Evolutionary conservation across 169 alveolate species (phyloP).

Genomic region (Plasmodium ovale): DNA sequence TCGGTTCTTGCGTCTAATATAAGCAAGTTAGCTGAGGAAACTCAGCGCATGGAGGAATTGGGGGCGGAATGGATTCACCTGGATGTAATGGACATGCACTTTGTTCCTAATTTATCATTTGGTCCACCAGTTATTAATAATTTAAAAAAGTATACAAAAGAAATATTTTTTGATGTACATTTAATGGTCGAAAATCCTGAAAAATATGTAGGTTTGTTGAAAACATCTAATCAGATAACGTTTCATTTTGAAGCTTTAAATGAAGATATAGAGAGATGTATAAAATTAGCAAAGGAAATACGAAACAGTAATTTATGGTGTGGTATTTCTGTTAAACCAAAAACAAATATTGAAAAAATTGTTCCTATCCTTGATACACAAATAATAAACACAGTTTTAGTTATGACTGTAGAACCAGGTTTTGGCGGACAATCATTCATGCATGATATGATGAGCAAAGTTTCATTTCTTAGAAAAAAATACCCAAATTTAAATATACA

Average conservation of each 20-base stretch:
- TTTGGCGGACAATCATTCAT: conserved; percentile 93
- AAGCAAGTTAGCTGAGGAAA: conserved; percentile 82
- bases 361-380: conserved; percentile 73
- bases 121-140: conserved; percentile 89
- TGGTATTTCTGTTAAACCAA: conserved; percentile 56
- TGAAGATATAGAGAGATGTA: conserved; percentile 49
- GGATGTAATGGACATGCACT: conserved; percentile 82
- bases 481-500: conserved; percentile 82
- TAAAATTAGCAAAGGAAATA: conserved; percentile 36
- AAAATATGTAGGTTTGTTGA: conserved; percentile 87
- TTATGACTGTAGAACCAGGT: conserved; percentile 95
- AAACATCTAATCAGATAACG: conserved; percentile 87
- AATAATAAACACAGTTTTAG: conserved; percentile 84
- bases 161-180: conserved; percentile 90
- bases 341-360: conserved; percentile 53
- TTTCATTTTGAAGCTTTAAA: conserved; percentile 90
- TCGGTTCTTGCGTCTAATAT: conserved; percentile 84
- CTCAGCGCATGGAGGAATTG: conserved; percentile 72
- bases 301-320: conserved; percentile 60
- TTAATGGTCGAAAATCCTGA: conserved; percentile 89
- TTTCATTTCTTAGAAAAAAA: conserved; percentile 78
- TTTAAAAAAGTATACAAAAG: conserved; percentile 78
- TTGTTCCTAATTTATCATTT: conserved; percentile 90
- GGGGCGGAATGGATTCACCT: conserved; percentile 89
- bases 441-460: conserved; percentile 89